phyloP scores from a whole-genome alignment of 2,329 filamentous ascomycete species.

The Helotiales sp. region DNA sequence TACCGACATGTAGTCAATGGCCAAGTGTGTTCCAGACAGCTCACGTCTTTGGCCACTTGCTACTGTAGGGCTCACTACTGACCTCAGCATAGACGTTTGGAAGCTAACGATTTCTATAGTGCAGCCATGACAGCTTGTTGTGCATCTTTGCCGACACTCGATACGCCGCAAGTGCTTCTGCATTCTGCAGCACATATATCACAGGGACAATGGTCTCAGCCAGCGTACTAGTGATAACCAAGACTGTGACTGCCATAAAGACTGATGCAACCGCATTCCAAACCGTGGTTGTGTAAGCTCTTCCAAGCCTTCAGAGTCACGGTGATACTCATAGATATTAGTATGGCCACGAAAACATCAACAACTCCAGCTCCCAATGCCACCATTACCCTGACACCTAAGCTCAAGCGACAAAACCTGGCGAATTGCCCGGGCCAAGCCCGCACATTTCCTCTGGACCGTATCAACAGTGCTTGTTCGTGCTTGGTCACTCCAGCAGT shows the following conservation, averaged over 20 bases:
- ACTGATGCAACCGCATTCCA: background rate
- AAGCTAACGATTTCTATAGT: background rate
- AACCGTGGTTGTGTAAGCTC: slow-evolving; percentile 3
- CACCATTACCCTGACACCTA: slow-evolving; percentile 2
- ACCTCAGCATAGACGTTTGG: background rate
- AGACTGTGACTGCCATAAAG: background rate
- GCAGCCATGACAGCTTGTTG: slow-evolving; percentile 1
- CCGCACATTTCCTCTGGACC: background rate
- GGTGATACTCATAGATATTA: background rate
- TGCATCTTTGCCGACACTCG: slow-evolving; percentile 1
- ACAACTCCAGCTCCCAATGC: background rate
- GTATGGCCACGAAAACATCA: slow-evolving; percentile 1
- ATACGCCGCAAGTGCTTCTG: slow-evolving; percentile 3
- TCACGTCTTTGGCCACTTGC: background rate
- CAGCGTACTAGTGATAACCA: background rate
- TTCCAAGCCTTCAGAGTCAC: too few species aligned
- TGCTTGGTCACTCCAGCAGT: slow-evolving; percentile 1
- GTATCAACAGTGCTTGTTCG: slow-evolving; percentile 6
- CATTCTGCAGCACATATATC: slow-evolving; percentile 9
- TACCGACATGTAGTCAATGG: background rate
- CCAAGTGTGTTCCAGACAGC: background rate
- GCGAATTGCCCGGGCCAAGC: slow-evolving; percentile 2
- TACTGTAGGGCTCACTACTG: background rate
- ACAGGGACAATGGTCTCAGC: background rate
- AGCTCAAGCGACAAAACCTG: slow-evolving; percentile 1